A percentile compares a stretch with the other conserved stretches of the same genome.
These are phyloP conservation scores for Taxillus chinensis DNA, from an alignment of 164 flowering plant genomes.

Conservation along the genomic window DNA sequence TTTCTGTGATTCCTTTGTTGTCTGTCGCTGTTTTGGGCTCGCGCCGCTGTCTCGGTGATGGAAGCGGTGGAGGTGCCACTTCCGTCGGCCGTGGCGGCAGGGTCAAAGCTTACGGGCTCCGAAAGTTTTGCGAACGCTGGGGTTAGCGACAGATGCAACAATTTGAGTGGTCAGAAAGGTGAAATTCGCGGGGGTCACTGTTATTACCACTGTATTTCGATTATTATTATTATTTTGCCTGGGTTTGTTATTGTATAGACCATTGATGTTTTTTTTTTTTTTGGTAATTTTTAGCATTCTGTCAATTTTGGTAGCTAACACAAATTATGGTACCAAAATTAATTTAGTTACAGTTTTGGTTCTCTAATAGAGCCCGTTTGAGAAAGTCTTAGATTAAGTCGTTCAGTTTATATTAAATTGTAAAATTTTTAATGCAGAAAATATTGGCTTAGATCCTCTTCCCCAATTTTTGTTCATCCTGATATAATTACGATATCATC, in stretches of 20 bases:
- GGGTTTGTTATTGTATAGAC: background rate
- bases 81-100: slow-evolving; percentile 18
- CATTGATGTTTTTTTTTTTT: background rate
- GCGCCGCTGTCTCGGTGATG: slow-evolving; percentile 16
- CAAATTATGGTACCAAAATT: no score
- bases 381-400: no score
- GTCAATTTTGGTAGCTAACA: no score
- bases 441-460: no score
- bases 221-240: background rate
- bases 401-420: no score
- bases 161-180: slow-evolving; percentile 18
- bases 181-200: background rate
- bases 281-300: no score
- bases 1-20: background rate
- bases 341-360: no score
- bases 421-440: no score
- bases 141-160: slow-evolving; percentile 15
- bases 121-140: slow-evolving; percentile 26
- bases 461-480: no score
- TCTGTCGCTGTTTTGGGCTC: background rate
- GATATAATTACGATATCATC: no score
- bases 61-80: slow-evolving; percentile 26
- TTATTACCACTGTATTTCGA: background rate
- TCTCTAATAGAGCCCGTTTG: no score
- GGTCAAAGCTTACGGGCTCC: slow-evolving; percentile 29